phyloP scores from a whole-genome alignment of 768 basidiomycete species.

The Podaxis pistillaris region DNA sequence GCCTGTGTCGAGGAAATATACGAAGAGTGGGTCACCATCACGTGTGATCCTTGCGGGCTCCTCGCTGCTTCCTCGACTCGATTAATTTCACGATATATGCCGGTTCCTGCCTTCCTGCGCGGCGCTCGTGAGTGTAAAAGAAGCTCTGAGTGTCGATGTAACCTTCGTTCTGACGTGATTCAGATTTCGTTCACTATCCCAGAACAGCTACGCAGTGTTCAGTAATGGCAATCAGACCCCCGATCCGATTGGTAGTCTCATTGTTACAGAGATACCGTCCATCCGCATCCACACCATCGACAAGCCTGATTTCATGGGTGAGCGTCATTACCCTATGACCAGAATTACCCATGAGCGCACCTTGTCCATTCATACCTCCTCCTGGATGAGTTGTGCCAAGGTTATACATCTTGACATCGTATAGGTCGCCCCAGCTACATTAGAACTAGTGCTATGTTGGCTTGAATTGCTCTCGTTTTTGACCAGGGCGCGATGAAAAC shows the following conservation, averaged over 20 bases:
- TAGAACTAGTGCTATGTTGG: background rate
- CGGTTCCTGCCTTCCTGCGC: background rate
- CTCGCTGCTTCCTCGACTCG: conserved; percentile 1
- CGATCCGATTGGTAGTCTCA: background rate
- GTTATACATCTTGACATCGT: background rate
- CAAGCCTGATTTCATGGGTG: background rate
- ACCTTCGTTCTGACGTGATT: background rate
- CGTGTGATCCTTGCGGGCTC: conserved; percentile 8
- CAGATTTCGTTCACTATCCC: too few relatives aligned
- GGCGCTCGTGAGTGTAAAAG: background rate
- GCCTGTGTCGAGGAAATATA: conserved; percentile 9
- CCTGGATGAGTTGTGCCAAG: background rate
- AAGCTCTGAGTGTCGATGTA: background rate
- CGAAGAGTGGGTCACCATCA: conserved; percentile 1
- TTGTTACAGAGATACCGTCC: background rate
- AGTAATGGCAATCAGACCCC: background rate
- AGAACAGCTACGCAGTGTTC: background rate
- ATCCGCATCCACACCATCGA: background rate
- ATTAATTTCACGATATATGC: background rate
- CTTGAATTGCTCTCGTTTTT: background rate
- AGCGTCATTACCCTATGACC: background rate
- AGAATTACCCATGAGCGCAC: background rate
- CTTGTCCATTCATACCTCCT: background rate
- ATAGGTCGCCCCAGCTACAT: background rate
- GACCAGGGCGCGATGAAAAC: background rate